Evolutionary conservation across 2,329 filamentous ascomycete species (phyloP), one percentile per base, ranked within the genome.

Genomic region (Penicillium sp.): DNA sequence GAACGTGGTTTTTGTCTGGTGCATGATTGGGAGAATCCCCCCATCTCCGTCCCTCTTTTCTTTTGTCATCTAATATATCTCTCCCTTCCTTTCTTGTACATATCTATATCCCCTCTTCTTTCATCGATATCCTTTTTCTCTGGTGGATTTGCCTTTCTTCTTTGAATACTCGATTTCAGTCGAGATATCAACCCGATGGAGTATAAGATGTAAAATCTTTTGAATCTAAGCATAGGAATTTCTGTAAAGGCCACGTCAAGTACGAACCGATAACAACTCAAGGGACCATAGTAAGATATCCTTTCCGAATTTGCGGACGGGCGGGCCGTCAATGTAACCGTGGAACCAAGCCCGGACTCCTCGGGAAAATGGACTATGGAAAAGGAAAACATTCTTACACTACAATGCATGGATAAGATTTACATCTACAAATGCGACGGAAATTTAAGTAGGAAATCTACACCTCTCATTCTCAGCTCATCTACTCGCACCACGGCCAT

Each of bases 381-480:
- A 30, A 30, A 10, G 27, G 5, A 27, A 9, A 30, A 30, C 9
- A 30, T 10, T 28, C 27, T 9, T 10, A 28, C 25, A 27, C 6
- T 27, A 27, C 25, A 27, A 27, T 1, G 27, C 5, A 4, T 30
- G 9, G 27, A 30, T 16, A 9, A 35, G 4, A 35, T 35, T n/a
- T 18, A 18, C 8, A 36, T 20, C 35, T 38, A 20, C 35, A 38
- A 2, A 41, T 27, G 22, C 14, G 33, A 35, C 20, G 6, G 25
- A 27, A 45, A 35, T 8, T 5, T 16, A 38, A 13, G 44, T 24
- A 36, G 30, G 36, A 47, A 55, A 51, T 60, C 48, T 56, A 61
- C 53, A 53, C 35, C 28, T 62, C 46, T 53, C 49, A 62, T 62
- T 62, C 27, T 28, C 49, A 45, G 5, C 6, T 27, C 28, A 41